A percentile compares a stretch with the other conserved stretches of the same genome.
These are phyloP conservation scores for Phytophthora hybrid DNA, from an alignment of 352 stramenopile genomes.

Conservation along the genomic window DNA sequence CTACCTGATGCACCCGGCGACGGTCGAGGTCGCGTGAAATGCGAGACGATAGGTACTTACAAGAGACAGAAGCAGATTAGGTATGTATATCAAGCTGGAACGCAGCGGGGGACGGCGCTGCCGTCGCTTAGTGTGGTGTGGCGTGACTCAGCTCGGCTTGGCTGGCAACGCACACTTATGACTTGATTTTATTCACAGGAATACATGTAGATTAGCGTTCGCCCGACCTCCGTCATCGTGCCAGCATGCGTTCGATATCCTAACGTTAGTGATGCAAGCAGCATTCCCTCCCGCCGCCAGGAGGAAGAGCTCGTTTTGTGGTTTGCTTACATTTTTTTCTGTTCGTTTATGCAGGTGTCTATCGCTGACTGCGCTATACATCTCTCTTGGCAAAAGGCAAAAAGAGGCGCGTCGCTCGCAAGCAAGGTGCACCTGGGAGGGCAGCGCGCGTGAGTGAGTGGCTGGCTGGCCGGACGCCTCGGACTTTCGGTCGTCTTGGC, in stretches of 20 bases:
- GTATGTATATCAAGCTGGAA: constrained; percentile 20
- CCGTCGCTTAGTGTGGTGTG: neutral
- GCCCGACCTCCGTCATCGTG: neutral
- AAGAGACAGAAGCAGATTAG: constrained; percentile 9
- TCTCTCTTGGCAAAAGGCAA: constrained; percentile 4
- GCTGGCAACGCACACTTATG: constrained; percentile 15
- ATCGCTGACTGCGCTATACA: constrained; percentile 31
- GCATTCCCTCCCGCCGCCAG: neutral
- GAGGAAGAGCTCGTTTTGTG: neutral
- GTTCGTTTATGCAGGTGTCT: constrained; percentile 25
- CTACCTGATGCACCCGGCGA: constrained; percentile 49
- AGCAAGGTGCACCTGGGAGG: constrained; percentile 24
- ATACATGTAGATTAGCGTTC: constrained; percentile 47
- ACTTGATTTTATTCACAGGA: constrained; percentile 30
- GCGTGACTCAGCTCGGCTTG: neutral
- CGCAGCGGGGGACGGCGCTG: neutral
- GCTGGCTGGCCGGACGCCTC: constrained; percentile 1
- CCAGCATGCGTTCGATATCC: constrained; percentile 2
- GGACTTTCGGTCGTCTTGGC: constrained; percentile 11
- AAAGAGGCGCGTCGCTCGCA: constrained; percentile 27
- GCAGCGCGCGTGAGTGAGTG: constrained; percentile 12
- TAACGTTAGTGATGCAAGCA: neutral
- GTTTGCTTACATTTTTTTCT: constrained; percentile 36
- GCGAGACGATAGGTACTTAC: constrained; percentile 6
- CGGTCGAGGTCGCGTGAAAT: constrained; percentile 50